Conservation (phyloP, 192 early-diverging fungal species). For the Diversispora eburnea region DNA sequence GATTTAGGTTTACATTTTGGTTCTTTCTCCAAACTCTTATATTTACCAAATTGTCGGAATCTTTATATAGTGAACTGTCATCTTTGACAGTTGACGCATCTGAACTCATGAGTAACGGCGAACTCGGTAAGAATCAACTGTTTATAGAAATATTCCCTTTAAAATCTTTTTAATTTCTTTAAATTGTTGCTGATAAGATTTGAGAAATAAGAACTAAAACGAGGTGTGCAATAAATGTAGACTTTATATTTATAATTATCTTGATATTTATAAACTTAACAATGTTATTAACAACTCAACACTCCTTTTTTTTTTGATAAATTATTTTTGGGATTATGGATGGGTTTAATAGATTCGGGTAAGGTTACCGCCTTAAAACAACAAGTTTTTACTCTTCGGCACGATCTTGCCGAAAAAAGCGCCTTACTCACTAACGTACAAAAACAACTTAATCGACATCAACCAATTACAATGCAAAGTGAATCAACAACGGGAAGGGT, state of each 20-base stretch:
- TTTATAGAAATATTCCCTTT: background rate
- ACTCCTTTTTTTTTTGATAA: background rate
- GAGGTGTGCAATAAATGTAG: too few species aligned
- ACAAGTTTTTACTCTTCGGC: constrained; percentile 19
- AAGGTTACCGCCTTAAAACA: constrained; percentile 9
- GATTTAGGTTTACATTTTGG: too few species aligned
- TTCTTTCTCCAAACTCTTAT: background rate
- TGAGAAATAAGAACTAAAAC: too few species aligned
- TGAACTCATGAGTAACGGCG: background rate
- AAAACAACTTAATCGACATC: constrained; percentile 19
- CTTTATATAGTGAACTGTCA: constrained; percentile 2
- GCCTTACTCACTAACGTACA: constrained; percentile 21
- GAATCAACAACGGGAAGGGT: constrained; percentile 24
- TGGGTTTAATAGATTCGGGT: background rate
- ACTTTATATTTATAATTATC: background rate
- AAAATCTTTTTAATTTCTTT: background rate
- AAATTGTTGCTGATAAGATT: too few species aligned
- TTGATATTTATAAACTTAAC: background rate
- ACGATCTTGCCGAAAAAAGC: constrained; percentile 24
- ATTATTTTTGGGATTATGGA: background rate
- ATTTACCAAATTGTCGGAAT: background rate
- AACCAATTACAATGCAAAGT: background rate
- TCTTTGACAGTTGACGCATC: constrained; percentile 9
- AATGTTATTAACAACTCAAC: background rate
- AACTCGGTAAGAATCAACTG: background rate